A percentile compares a stretch with the other conserved stretches of the same genome.
Evolutionary conservation across 2,329 filamentous ascomycete genomes (phyloP).

Genomic region (Huntiella bhutanensis): DNA sequence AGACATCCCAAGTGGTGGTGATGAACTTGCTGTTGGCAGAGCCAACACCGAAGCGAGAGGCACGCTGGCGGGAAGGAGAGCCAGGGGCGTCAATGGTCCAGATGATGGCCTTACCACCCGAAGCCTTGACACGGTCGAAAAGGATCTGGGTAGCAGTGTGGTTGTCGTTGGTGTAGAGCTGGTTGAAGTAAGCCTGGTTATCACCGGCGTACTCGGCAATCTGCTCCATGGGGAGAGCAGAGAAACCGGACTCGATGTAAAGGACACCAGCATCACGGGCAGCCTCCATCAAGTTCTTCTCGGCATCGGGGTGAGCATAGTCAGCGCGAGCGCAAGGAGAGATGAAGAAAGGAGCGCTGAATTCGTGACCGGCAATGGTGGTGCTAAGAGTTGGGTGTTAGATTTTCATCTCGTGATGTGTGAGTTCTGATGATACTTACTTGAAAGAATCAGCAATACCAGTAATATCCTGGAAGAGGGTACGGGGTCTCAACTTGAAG

Average conservation of each 20-base stretch:
- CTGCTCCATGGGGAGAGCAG: slow-evolving; percentile 19
- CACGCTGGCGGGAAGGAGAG: slow-evolving; percentile 18
- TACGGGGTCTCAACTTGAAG: slow-evolving; percentile 24
- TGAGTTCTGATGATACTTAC: slow-evolving; percentile 14
- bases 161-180: slow-evolving; percentile 20
- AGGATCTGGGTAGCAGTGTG: slow-evolving; percentile 18
- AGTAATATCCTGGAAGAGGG: slow-evolving; percentile 20
- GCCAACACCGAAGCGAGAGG: slow-evolving; percentile 21
- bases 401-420: slow-evolving; percentile 13
- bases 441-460: slow-evolving; percentile 19
- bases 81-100: slow-evolving; percentile 19
- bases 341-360: slow-evolving; percentile 30
- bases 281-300: slow-evolving; percentile 28
- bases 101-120: slow-evolving; percentile 21
- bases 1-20: slow-evolving; percentile 12
- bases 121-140: slow-evolving; percentile 18
- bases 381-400: slow-evolving; percentile 17
- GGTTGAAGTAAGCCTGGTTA: slow-evolving; percentile 14
- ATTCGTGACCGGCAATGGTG: slow-evolving; percentile 27
- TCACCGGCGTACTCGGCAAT: slow-evolving; percentile 16
- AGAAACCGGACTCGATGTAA: slow-evolving; percentile 22
- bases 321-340: slow-evolving; percentile 26
- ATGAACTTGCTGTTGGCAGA: slow-evolving; percentile 16
- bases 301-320: slow-evolving; percentile 24
- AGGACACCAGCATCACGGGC: slow-evolving; percentile 26